phyloP scores from a whole-genome alignment of 2,329 filamentous ascomycete species.

The Aureobasidium melanogenum region DNA sequence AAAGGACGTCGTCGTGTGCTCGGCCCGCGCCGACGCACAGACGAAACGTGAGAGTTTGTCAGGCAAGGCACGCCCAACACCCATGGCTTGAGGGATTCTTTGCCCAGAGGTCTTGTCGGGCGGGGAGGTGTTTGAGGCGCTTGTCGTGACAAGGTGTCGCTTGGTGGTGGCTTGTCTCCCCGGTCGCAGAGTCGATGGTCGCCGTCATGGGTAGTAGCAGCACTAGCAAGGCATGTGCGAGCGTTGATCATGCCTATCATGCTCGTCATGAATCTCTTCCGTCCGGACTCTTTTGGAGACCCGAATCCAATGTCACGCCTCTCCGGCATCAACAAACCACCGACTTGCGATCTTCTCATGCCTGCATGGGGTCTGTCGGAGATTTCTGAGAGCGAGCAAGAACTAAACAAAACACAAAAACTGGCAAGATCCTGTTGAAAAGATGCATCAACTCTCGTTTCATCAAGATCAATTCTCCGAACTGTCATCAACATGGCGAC shows the following conservation, averaged over 20 bases:
- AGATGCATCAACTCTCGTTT: conserved; percentile 1
- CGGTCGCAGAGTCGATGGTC: neutral
- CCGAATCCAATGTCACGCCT: neutral
- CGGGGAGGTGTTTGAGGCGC: neutral
- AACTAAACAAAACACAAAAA: conserved; percentile 13
- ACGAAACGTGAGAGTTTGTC: neutral
- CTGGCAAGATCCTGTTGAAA: neutral
- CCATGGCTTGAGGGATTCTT: neutral
- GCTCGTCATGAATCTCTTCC: conserved; percentile 3
- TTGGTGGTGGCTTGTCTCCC: conserved; percentile 1
- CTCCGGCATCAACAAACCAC: conserved; percentile 2
- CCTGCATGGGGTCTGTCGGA: neutral
- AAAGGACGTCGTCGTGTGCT: neutral
- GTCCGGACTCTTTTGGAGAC: conserved; percentile 12
- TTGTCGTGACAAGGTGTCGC: neutral
- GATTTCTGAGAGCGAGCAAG: neutral
- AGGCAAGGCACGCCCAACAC: neutral
- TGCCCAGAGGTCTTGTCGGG: conserved; percentile 1
- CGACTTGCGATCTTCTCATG: conserved; percentile 6
- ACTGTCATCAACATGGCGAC: conserved; percentile 13
- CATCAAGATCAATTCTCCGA: conserved; percentile 3
- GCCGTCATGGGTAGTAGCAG: conserved; percentile 1
- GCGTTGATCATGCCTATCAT: conserved; percentile 1
- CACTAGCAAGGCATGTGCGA: neutral
- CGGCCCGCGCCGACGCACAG: conserved; percentile 8